Base-by-base conservation (phyloP, 352 stramenopile species). In the Phytophthora sp. region DNA sequence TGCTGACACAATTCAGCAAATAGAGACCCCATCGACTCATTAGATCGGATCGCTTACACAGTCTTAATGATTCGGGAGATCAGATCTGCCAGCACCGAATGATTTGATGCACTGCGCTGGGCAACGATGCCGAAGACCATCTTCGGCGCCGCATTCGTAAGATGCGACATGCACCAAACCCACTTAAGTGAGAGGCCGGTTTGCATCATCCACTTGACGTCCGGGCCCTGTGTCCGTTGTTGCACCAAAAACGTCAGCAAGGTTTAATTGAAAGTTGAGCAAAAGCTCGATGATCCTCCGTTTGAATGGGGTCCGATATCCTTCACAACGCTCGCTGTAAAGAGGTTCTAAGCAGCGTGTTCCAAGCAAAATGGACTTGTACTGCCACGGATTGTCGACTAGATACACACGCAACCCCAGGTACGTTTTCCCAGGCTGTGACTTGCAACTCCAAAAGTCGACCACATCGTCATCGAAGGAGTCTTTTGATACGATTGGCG, bases 1-100 rank as follows among this genome's bases (percentile, higher is more conserved):
- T n/a, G n/a, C n/a, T n/a, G n/a, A 36, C 57, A 65, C 36, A 50
- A 24, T 15, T 65, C 45, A 2, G 24, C 3, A 57, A 57, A 65
- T 2, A 57, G 35, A 26, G 41, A 47, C 15, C 57, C 47, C 57
- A 58, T 66, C 0, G 18, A 41, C 16, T 35, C 46, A 46, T 66
- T 66, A 12, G 46, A 65, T 5, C 46, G 33, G n/a, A 65, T 16
- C 2, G 57, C 46, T 30, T 23, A 58, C 1, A 26, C 45, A 5
- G 57, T 58, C 0, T 36, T 26, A 23, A 26, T 18, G 39, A 58
- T 58, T 1, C 57, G 24, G 11, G 47, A 52, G 13, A 65, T 24
- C 13, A 58, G 13, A 39, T 58, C 47, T 23, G 26, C 54, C 2
- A 4, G n/a, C 11, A 27, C 18, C 20, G 16, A 15, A 23, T 41